Evolutionary conservation across 805 yeast genomes (phyloP), one percentile per base, ranked within the genome.

Genomic region (Yarrowia keelungensis): DNA sequence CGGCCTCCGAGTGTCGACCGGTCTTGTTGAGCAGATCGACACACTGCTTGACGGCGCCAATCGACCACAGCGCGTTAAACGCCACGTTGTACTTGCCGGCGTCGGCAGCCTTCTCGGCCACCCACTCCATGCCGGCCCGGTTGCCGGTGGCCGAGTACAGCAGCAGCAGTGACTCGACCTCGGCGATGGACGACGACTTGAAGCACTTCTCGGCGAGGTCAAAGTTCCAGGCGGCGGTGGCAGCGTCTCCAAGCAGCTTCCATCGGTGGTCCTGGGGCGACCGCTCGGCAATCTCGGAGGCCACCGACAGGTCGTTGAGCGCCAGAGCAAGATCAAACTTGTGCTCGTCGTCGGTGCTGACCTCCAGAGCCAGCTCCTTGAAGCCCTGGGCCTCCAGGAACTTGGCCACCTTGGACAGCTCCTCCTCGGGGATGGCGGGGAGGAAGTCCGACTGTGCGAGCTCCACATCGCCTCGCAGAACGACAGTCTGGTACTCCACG

Each of bases 311-410:
- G 75, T 90, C 85, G 68, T 86, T 85, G n/a, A 92, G 87, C 68
- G 88, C 84, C 61, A 95, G 81, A 10, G 98, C 94, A 70, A 95
- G 86, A 75, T 92, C 97, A 77, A 95, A 95, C 78, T 87, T 90
- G 76, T 96, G 97, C 76, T 94, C 98, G 65, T 85, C 80, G 78
- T 95, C 99, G 72, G 88, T 90, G 4, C 97, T 87, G 67, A 93
- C 85, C 62, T 89, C 84, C 69, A 89, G 83, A 1, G 99, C 97
- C 75, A 92, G 90, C 71, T 92, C 89, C 72, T 86, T 84, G 77
- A 86, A 89, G 26, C 96, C 98, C 80, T 92, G 97, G 72, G 93
- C 91, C 80, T 96, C 98, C 74, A 95, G 85, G 81, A 95, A 95
- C 76, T 97, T 86, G 8, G 98, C 89, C 74, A 95, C 87, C 76